Base-by-base conservation (phyloP, 73 alveolate species). In the Paramecium primaurelia region DNA sequence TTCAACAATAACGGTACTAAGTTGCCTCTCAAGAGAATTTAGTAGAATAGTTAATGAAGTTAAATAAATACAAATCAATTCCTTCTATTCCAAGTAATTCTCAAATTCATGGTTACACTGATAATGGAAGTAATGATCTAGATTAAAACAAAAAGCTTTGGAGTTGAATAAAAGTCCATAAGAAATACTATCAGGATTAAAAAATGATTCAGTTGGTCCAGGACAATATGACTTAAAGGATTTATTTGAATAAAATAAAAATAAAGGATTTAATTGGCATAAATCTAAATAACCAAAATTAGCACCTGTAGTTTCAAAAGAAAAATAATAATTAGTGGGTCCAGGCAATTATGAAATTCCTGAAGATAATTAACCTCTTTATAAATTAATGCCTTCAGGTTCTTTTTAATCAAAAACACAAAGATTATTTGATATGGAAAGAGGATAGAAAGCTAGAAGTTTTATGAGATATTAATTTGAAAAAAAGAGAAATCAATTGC, bases 261-360 rank as follows among this genome's bases (percentile, higher is more conserved):
- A 80, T n/a, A 80, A 80, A 49, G 91, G 91, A n/a, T 64, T 64
- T 40, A 42, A 34, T 80, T 80, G 91, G 91, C 75, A 45, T 80
- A 80, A 80, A 80, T 80, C 91, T 6, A 80, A 80, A 80, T 26
- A 38, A 22, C 47, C 91, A 0, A 80, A 49, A 80, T 44, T 80
- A 80, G 91, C 91, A 11, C 77, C 91, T 25, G 71, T 44, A 12
- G 91, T 80, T 18, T 28, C 77, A 30, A 80, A 47, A 36, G 91
- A 80, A 8, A 45, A 47, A 36, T 30, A 44, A 45, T 11, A 4
- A 89, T 47, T 58, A 16, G 92, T 83, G 0, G 94, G 94, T 71
- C 94, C 94, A 10, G 94, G 94, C 30, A 88, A 88, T 20, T 89
- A 89, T 28, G 88, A 71, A 44, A 59, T 40, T 14, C 58, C 26